These are phyloP conservation scores for Pseudogymnoascus sp. DNA, from an alignment of 2,329 filamentous ascomycete species.

Conservation along the genomic window DNA sequence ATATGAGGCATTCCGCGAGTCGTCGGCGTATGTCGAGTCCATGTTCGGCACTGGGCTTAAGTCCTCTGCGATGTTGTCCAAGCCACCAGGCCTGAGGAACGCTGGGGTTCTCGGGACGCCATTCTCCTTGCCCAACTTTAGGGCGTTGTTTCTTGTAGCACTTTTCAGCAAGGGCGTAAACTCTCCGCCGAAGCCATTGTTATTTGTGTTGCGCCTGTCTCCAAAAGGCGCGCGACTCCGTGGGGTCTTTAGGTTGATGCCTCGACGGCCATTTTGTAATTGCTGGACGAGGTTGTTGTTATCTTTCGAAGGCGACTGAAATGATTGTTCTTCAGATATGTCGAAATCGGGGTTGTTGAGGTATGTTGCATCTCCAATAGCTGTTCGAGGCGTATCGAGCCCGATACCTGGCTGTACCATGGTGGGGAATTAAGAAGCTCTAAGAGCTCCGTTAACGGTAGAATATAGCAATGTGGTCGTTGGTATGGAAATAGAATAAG, in stretches of 20 bases:
- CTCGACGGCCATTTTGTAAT: constrained; percentile 57
- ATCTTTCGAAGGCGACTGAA: constrained; percentile 70
- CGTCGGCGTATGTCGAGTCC: constrained; percentile 62
- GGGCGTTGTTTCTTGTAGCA: constrained; percentile 64
- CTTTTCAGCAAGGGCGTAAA: constrained; percentile 92
- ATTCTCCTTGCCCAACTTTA: constrained; percentile 56
- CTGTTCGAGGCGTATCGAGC: constrained; percentile 81
- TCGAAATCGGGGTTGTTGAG: constrained; percentile 68
- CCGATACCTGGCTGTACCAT: constrained; percentile 60
- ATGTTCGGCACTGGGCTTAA: constrained; percentile 67
- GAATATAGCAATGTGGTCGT: constrained; percentile 8
- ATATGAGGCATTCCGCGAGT: constrained; percentile 55
- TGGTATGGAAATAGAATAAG: not conserved
- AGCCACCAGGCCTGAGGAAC: constrained; percentile 47
- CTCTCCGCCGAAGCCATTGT: constrained; percentile 56
- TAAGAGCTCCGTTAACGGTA: not conserved
- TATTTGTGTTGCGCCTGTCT: constrained; percentile 63
- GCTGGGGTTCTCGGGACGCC: constrained; percentile 60
- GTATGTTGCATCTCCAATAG: constrained; percentile 76
- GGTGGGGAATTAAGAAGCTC: constrained; percentile 26
- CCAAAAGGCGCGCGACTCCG: constrained; percentile 60
- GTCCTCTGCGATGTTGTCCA: constrained; percentile 59
- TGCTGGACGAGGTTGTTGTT: constrained; percentile 68
- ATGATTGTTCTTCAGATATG: constrained; percentile 80
- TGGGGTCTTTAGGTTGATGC: constrained; percentile 63